Evolutionary conservation across 768 basidiomycete genomes (phyloP), one percentile per base, ranked within the genome.

Genomic region (Cystobasidium onofrii): DNA sequence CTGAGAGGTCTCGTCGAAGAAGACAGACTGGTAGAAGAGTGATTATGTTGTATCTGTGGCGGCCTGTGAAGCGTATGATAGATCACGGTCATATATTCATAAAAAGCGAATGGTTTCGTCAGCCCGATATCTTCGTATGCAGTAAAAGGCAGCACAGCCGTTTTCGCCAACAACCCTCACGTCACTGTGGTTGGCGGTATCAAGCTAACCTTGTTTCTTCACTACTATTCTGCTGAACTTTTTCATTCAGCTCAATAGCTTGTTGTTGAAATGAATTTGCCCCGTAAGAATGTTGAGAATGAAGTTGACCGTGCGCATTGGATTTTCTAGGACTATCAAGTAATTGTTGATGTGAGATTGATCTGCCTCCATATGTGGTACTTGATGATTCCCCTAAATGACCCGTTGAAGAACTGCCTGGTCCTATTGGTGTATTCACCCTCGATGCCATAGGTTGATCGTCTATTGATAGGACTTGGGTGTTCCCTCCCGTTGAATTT

Each of bases 401-500:
- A 9, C 46, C 57, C 17, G 25, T 27, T 7, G 57, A 6, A 20
- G 25, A 20, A 6, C 17, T 27, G 4, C 33, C 33, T 60, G 10
- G 12, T 17, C 65, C 44, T 50, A 67, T 54, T 23, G 69, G 69
- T 9, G 69, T 71, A 36, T 41, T 12, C 6, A 71, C 69, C 10
- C 69, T 23, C 15, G 36, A 41, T 36, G 69, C 29, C 13, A 60
- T 10, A 15, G 69, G 69, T 55, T 71, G 69, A 60, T 71, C 69
- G 13, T 60, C 69, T 36, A 71, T 71, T 36, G 69, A 71, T 9
- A 71, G 18, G 55, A 71, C 55, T 43, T 71, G 50, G 3, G 54
- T n/a, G 20, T 6, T 44, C 3, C 23, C 43, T 36, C 9, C 33
- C 6, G 34, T 71, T n/a, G 41, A 44, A 9, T 33, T 41, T 54